A percentile compares a stretch with the other conserved stretches of the same genome.
Evolutionary conservation across 108 stramenopile genomes (phyloP).

Genomic region (Halocafeteria seosinensis): DNA sequence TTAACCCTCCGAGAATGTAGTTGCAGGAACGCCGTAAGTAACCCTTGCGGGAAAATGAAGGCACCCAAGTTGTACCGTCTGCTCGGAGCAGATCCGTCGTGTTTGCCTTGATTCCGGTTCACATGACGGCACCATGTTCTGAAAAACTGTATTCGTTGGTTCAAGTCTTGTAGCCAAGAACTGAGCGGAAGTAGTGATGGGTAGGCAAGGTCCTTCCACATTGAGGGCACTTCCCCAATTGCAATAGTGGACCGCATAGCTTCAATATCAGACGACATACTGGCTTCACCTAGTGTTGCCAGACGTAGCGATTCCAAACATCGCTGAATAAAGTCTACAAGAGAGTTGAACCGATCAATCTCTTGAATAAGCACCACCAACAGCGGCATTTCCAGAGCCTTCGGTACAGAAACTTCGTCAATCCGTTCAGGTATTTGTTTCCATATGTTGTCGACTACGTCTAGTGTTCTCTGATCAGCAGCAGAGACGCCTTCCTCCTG

Average conservation of each 20-base stretch:
- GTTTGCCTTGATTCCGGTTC: too few relatives aligned
- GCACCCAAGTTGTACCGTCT: conserved; percentile 32
- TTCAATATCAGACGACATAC: conserved; percentile 40
- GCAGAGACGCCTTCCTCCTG: background rate
- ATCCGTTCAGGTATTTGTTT: background rate
- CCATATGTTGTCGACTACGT: background rate
- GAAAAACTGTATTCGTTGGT: conserved; percentile 27
- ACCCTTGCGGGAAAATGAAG: conserved; percentile 47
- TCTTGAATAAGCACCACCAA: conserved; percentile 43
- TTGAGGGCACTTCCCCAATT: conserved; percentile 23
- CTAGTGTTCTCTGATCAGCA: background rate
- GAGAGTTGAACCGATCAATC: conserved; percentile 36
- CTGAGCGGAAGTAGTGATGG: conserved; percentile 34
- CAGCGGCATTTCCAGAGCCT: conserved; percentile 31
- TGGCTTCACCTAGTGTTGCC: conserved; percentile 34
- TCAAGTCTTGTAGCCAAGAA: conserved; percentile 32
- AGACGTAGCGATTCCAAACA: conserved; percentile 25
- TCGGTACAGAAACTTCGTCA: background rate
- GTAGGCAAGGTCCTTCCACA: conserved; percentile 35
- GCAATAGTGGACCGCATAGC: conserved; percentile 22
- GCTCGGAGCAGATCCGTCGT: conserved; percentile 21
- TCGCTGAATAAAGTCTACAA: conserved; percentile 17
- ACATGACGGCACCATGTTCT: too few relatives aligned
- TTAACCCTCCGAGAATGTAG: conserved; percentile 31
- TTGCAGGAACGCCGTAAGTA: conserved; percentile 41